Evolutionary conservation across 345 rosid species (phyloP), one percentile per base, ranked within the genome.

Genomic region (Salix udensis): DNA sequence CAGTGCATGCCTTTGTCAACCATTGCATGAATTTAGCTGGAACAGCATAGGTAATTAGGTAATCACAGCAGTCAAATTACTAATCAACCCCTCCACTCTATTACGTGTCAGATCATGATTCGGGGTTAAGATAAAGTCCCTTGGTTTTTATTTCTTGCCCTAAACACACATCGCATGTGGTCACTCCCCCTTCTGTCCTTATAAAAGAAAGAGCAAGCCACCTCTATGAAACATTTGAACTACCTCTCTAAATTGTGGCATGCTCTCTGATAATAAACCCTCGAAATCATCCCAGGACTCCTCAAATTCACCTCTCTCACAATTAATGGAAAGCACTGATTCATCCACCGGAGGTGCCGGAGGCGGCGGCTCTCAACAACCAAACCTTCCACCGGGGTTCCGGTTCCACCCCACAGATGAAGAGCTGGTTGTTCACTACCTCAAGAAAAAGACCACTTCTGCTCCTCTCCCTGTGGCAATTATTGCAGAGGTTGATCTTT

Each of bases 331-430:
- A 24, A 82, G 84, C 79, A 74, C 76, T 5, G 84, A 82, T 34
- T 82, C 84, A 1, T 82, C 84, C 1, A n/a, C 81, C 0, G 62
- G 62, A n/a, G 62, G 62, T 58, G 28, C 62, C 2, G 62, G 28
- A 0, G 61, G 60, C 9, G 60, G 11, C 58, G 74, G 76, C 39
- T 40, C 78, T 6, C 81, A 77, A 7, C 78, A 82, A 28, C 84
- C 84, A n/a, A 82, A 74, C 53, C 84, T 82, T 13, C 84, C 84
- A 0, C 84, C 84, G 1, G 84, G 84, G 3, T 82, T 82, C 73
- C 72, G 84, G 30, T 82, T 82, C 75, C 84, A 82, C 46, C 84
- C 84, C 7, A 82, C 84, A 2, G 84, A 82, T 37, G 84, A 82
- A 66, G 84, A 82, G 67, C 53, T 82, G 4, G 84, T 82, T 0